Evolutionary conservation across 2,329 filamentous ascomycete genomes (phyloP).

Genomic region (Ploettnerulaceae sp.): DNA sequence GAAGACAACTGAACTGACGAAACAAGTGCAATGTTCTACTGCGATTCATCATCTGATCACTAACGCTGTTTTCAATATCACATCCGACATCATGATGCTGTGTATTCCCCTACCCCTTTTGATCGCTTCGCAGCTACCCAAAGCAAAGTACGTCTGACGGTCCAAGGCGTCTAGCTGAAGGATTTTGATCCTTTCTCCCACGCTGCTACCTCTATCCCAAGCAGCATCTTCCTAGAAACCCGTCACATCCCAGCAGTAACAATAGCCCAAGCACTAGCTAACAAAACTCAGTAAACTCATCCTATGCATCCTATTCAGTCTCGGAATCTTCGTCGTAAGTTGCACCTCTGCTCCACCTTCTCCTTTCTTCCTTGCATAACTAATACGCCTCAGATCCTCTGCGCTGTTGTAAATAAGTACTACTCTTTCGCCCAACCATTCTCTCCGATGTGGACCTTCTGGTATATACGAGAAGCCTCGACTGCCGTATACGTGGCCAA

Average conservation of each 20-base stretch:
- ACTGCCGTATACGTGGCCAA: slow-evolving; percentile 51
- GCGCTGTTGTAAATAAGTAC: slow-evolving; percentile 46
- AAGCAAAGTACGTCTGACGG: slow-evolving; percentile 23
- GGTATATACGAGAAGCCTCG: slow-evolving; percentile 50
- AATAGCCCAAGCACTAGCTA: slow-evolving; percentile 23
- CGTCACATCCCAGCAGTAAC: background rate
- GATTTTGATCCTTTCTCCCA: background rate
- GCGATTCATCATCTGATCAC: slow-evolving; percentile 53
- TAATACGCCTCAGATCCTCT: slow-evolving; percentile 39
- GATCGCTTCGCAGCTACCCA: slow-evolving; percentile 40
- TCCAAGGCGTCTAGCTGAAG: slow-evolving; percentile 1
- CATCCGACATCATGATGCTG: slow-evolving; percentile 56
- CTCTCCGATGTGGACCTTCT: slow-evolving; percentile 36
- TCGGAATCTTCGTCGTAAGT: slow-evolving; percentile 45
- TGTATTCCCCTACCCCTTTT: slow-evolving; percentile 49
- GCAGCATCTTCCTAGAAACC: background rate
- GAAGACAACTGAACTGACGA: background rate
- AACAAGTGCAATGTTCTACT: slow-evolving; percentile 50
- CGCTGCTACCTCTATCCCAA: background rate
- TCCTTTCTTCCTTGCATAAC: background rate
- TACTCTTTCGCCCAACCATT: slow-evolving; percentile 39
- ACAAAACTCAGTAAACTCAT: slow-evolving; percentile 48
- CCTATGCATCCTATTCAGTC: slow-evolving; percentile 42
- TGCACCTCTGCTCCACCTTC: no score
- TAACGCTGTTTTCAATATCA: slow-evolving; percentile 55